Conservation (phyloP, 495 filamentous ascomycete species). For the Bathelium albidoporum region DNA sequence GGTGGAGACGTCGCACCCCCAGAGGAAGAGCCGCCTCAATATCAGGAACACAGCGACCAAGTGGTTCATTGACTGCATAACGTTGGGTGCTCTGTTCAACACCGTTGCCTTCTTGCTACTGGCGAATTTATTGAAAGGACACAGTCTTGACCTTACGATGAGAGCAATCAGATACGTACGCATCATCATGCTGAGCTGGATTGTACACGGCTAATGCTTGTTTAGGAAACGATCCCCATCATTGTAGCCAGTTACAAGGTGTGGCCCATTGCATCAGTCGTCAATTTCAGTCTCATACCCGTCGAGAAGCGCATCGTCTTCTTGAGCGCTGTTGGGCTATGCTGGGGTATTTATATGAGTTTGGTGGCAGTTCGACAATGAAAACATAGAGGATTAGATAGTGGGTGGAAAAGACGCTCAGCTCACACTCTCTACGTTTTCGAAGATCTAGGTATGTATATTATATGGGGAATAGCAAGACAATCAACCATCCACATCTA, state of each 20-base stretch:
- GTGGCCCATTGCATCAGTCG: slow-evolving; percentile 66
- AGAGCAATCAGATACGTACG: background rate
- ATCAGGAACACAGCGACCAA: slow-evolving; percentile 67
- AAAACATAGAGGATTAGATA: background rate
- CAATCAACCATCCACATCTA: too few relatives aligned
- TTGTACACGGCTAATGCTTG: background rate
- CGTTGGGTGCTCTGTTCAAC: slow-evolving; percentile 63
- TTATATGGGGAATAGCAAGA: background rate
- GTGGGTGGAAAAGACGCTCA: background rate
- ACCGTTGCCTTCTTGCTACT: slow-evolving; percentile 61
- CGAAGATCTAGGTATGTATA: background rate
- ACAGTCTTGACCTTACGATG: slow-evolving; percentile 3
- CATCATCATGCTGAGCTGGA: background rate
- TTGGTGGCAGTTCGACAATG: slow-evolving; percentile 12
- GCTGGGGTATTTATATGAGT: slow-evolving; percentile 83
- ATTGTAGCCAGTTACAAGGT: slow-evolving; percentile 67
- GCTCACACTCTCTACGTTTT: background rate
- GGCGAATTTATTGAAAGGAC: slow-evolving; percentile 41
- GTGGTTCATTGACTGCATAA: slow-evolving; percentile 67
- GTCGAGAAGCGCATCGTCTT: slow-evolving; percentile 67
- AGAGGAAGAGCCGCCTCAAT: slow-evolving; percentile 39
- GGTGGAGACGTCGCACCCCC: background rate
- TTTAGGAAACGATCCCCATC: slow-evolving; percentile 36
- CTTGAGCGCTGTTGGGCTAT: slow-evolving; percentile 68
- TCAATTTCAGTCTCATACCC: slow-evolving; percentile 73